Percentiles rank a stretch among this genome's conserved stretches.
Evolutionary conservation across 2,329 filamentous ascomycete genomes (phyloP).

Genomic region (Bipolaris zeicola): DNA sequence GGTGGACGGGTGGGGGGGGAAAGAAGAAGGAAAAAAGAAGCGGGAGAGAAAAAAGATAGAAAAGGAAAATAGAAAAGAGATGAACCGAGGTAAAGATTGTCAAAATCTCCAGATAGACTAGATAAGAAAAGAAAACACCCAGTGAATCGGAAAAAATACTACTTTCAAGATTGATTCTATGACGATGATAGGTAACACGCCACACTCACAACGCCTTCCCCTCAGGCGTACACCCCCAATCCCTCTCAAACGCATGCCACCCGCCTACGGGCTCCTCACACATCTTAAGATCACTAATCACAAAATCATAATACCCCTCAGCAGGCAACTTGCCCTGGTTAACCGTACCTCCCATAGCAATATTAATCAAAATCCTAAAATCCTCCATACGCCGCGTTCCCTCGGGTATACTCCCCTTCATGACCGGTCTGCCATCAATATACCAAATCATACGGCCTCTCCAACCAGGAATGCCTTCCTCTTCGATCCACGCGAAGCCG

Average conservation of each 20-base stretch:
- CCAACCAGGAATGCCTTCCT: constrained; percentile 49
- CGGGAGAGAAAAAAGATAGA: no score
- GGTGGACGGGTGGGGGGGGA: no score
- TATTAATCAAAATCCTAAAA: constrained; percentile 62
- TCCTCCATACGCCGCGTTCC: constrained; percentile 62
- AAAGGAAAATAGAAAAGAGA: not conserved
- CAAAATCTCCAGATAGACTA: no score
- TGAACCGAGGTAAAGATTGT: not conserved
- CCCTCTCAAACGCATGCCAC: constrained; percentile 60
- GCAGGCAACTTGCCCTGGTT: constrained; percentile 58
- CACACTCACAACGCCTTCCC: constrained; percentile 36
- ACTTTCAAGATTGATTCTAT: no score
- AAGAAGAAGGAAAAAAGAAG: no score
- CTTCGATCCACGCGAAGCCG: constrained; percentile 63
- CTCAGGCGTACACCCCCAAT: constrained; percentile 52
- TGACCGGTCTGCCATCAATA: constrained; percentile 62
- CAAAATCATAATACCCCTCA: constrained; percentile 63
- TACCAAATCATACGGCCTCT: constrained; percentile 62
- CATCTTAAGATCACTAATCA: constrained; percentile 60
- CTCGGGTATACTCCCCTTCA: constrained; percentile 60
- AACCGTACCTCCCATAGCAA: constrained; percentile 68
- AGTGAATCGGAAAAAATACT: no score
- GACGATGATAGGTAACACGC: no score
- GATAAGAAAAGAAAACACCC: no score
- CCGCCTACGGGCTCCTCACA: constrained; percentile 61